These are phyloP conservation scores for Pseudoperonospora humuli DNA, from an alignment of 352 stramenopile species.

Conservation along the genomic window DNA sequence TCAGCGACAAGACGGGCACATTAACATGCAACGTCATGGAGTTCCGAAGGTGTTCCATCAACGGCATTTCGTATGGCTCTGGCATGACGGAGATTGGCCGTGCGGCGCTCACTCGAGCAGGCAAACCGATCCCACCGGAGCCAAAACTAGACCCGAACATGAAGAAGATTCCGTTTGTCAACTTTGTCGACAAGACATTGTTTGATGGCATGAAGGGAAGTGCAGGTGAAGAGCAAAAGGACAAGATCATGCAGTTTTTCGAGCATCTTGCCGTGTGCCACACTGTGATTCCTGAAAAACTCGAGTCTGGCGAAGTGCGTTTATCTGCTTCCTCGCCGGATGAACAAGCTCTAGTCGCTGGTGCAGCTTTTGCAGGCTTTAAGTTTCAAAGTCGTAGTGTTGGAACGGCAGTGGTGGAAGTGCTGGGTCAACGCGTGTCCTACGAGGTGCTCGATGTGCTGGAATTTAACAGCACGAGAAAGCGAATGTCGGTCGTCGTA, in stretches of 20 bases:
- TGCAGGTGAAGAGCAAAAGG: conserved; percentile 31
- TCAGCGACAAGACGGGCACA: conserved; percentile 91
- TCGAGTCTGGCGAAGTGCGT: conserved; percentile 55
- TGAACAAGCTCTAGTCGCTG: conserved; percentile 77
- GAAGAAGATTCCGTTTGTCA: conserved; percentile 60
- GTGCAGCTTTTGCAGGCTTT: conserved; percentile 59
- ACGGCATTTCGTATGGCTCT: conserved; percentile 87
- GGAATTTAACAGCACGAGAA: conserved; percentile 73
- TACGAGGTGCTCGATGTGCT: conserved; percentile 69
- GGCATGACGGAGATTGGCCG: conserved; percentile 76
- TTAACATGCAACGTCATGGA: conserved; percentile 92
- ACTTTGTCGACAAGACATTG: conserved; percentile 65
- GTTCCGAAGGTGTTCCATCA: conserved; percentile 93
- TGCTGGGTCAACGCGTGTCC: conserved; percentile 37
- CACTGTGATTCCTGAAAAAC: conserved; percentile 68
- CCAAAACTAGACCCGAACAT: conserved; percentile 49
- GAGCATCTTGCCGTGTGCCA: conserved; percentile 80
- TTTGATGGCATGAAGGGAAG: conserved; percentile 56
- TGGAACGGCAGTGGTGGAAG: conserved; percentile 36
- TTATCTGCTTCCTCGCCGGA: conserved; percentile 77
- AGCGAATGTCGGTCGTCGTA: conserved; percentile 72
- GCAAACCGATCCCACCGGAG: conserved; percentile 53
- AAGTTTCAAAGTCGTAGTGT: conserved; percentile 58
- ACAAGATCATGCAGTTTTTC: conserved; percentile 71
- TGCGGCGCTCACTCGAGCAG: conserved; percentile 45